These are phyloP conservation scores for Didymellaceae sp. DNA, from an alignment of 2,329 filamentous ascomycete species.

Conservation along the genomic window DNA sequence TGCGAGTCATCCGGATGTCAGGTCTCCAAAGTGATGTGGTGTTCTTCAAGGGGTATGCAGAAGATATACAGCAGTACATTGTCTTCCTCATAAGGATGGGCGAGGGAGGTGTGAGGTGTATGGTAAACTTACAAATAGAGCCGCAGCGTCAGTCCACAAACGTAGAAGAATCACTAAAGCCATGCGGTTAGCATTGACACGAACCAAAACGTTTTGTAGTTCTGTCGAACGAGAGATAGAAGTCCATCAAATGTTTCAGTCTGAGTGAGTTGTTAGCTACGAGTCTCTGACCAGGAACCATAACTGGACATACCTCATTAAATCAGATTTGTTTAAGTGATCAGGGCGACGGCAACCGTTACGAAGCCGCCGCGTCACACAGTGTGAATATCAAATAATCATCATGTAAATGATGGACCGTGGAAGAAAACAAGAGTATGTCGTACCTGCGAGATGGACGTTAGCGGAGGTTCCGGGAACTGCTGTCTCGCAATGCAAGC, in stretches of 20 bases:
- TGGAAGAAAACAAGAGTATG: constrained; percentile 38
- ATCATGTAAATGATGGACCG: constrained; percentile 62
- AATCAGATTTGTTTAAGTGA: constrained; percentile 73
- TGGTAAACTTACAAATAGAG: constrained; percentile 23
- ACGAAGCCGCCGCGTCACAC: constrained; percentile 64
- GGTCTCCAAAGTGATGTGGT: constrained; percentile 70
- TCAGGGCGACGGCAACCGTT: constrained; percentile 61
- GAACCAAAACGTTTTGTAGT: constrained; percentile 14
- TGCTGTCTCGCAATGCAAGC: constrained; percentile 7
- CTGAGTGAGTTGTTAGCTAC: constrained; percentile 40
- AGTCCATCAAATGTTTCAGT: constrained; percentile 49
- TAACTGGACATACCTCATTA: constrained; percentile 63
- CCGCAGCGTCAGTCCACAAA: neutral
- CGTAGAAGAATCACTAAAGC: constrained; percentile 12
- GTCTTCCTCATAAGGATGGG: constrained; percentile 62
- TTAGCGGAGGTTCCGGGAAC: constrained; percentile 20
- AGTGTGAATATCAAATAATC: constrained; percentile 72
- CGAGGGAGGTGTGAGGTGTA: constrained; percentile 8
- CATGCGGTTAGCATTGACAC: constrained; percentile 32
- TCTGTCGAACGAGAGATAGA: constrained; percentile 17
- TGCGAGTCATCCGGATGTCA: constrained; percentile 50
- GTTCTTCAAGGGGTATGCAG: constrained; percentile 66
- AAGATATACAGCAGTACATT: constrained; percentile 70
- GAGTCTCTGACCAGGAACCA: neutral
- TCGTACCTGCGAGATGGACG: constrained; percentile 42